These are phyloP conservation scores for Crithidia acanthocephali DNA, from an alignment of 208 protist species.

Conservation along the genomic window DNA sequence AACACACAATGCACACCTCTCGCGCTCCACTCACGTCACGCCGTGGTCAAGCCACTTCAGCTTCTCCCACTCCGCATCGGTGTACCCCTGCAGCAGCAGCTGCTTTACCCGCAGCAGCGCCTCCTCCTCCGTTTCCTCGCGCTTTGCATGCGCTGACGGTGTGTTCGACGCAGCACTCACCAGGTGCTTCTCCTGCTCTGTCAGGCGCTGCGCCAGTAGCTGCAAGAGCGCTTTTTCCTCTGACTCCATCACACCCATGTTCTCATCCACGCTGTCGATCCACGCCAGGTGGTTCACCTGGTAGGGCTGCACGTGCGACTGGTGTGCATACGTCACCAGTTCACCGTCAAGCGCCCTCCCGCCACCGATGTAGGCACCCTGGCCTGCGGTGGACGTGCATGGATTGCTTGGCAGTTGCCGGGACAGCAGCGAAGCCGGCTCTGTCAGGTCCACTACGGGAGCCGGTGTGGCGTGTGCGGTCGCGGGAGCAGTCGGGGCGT, in stretches of 20 bases:
- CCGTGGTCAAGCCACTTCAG: conserved; percentile 37
- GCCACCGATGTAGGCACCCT: background rate
- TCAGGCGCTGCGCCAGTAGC: background rate
- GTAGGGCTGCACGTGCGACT: background rate
- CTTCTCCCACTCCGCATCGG: conserved; percentile 57
- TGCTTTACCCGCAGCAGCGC: conserved; percentile 24
- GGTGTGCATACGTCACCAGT: background rate
- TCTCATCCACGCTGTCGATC: background rate
- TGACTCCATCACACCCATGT: background rate
- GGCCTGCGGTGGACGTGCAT: background rate
- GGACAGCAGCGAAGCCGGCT: conserved; percentile 18
- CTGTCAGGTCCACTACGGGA: background rate
- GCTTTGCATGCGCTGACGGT: background rate
- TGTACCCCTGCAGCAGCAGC: conserved; percentile 59
- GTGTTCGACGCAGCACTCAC: no score
- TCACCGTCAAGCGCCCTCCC: background rate
- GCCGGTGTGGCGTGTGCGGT: background rate
- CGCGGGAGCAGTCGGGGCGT: no score
- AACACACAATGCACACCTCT: background rate
- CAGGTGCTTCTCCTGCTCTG: background rate
- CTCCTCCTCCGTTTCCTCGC: conserved; percentile 9
- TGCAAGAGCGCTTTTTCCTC: conserved; percentile 7
- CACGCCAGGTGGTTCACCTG: background rate
- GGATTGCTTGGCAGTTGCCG: background rate
- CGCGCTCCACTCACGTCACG: conserved; percentile 8